Percentiles rank a stretch among this genome's conserved stretches.
Evolutionary conservation across 1,284 basidiomycete species (phyloP).

Genomic region (Naganishia sp.): DNA sequence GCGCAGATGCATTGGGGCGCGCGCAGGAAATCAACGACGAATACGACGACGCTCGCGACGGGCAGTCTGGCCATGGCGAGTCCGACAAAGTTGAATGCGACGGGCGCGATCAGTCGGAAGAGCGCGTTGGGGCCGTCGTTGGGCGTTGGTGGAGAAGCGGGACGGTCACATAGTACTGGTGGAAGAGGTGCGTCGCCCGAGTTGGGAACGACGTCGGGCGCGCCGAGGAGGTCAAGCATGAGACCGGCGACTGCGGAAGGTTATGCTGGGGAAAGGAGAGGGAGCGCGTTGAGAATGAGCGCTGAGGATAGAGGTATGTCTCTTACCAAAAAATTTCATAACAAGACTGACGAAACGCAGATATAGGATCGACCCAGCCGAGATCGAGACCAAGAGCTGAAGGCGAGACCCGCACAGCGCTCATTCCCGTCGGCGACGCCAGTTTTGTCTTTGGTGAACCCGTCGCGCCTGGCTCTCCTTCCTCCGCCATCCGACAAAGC

Average conservation of each 20-base stretch:
- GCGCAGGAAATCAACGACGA: conserved; percentile 27
- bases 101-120: conserved; percentile 24
- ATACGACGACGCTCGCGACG: conserved; percentile 10
- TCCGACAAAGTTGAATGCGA: conserved; percentile 28
- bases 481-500: conserved; percentile 25
- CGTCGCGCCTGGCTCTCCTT: conserved; percentile 6
- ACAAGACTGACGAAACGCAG: background rate
- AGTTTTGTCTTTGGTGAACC: conserved; percentile 29
- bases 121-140: conserved; percentile 8
- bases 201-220: background rate
- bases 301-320: background rate
- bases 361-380: background rate
- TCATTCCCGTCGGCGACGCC: background rate
- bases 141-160: conserved; percentile 1
- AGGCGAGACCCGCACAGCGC: background rate
- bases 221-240: background rate
- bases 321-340: background rate
- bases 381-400: background rate
- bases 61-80: conserved; percentile 27
- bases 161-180: conserved; percentile 5
- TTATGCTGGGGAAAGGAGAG: background rate
- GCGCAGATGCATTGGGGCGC: conserved; percentile 20
- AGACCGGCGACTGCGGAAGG: conserved; percentile 19
- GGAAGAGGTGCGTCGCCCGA: conserved; percentile 1
- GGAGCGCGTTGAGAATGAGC: background rate